Conservation (phyloP, 305 asterid species). For the Solanum hybrid region DNA sequence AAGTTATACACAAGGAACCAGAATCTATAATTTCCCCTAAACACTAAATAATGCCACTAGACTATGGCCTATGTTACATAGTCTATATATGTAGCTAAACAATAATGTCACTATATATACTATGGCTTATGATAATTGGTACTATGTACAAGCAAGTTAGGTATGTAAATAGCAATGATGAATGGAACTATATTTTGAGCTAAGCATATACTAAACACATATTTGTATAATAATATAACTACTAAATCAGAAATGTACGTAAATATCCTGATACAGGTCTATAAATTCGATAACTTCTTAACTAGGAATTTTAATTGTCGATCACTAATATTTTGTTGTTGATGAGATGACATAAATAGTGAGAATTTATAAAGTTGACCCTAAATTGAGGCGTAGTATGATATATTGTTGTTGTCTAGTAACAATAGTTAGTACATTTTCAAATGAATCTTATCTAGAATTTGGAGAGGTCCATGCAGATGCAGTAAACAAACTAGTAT, state of each 20-base stretch:
- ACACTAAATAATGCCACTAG: not conserved
- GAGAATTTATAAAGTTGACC: not conserved
- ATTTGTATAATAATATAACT: not conserved
- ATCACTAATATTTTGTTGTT: not conserved
- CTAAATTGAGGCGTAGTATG: not conserved
- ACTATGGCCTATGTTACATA: not conserved
- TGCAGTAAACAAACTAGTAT: constrained; percentile 60
- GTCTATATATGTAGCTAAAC: not conserved
- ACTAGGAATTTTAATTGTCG: no score
- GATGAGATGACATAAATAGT: not conserved
- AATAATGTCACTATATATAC: not conserved
- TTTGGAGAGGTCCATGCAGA: constrained; percentile 65
- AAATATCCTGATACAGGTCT: not conserved
- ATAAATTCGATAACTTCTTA: not conserved
- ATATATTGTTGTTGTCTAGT: not conserved
- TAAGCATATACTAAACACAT: not conserved
- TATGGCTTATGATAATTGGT: not conserved
- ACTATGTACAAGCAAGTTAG: not conserved
- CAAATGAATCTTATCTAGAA: constrained; percentile 4
- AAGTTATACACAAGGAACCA: not conserved
- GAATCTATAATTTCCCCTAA: not conserved
- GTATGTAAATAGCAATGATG: not conserved
- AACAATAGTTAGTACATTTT: not conserved
- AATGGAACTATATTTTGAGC: not conserved
- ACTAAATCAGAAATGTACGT: not conserved